These are phyloP conservation scores for Ophiocordyceps camponoti-floridani DNA, from an alignment of 2,329 filamentous ascomycete genomes.

Conservation along the genomic window DNA sequence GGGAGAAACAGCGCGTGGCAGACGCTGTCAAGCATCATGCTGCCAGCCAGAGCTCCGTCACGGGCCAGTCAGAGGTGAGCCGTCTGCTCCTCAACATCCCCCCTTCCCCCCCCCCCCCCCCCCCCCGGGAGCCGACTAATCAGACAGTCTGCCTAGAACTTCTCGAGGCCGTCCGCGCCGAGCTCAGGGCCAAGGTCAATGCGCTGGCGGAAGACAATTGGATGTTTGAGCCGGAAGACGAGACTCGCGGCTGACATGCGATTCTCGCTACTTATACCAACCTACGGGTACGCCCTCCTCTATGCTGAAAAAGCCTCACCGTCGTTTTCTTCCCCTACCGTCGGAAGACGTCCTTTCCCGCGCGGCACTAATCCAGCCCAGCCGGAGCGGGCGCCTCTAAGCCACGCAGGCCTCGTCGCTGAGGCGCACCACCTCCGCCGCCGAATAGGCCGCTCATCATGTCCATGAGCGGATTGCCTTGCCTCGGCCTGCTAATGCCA, in stretches of 20 bases:
- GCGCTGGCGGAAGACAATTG: conserved; percentile 69
- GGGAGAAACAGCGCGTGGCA: conserved; percentile 39
- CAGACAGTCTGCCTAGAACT: too few species aligned
- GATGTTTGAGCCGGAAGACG: conserved; percentile 68
- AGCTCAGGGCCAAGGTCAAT: conserved; percentile 53
- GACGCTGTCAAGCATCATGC: conserved; percentile 45
- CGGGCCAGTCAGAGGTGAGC: conserved; percentile 45
- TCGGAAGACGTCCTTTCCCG: too few species aligned
- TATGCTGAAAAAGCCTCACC: too few species aligned
- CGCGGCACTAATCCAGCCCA: conserved; percentile 41
- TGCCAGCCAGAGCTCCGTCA: conserved; percentile 31
- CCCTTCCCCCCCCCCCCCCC: too few species aligned
- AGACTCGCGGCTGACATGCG: conserved; percentile 16
- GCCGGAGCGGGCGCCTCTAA: conserved; percentile 35
- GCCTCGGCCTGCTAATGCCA: conserved; percentile 68
- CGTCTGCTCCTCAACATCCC: not conserved
- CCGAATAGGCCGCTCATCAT: conserved; percentile 97
- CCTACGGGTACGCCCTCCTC: too few species aligned
- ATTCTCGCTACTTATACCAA: not conserved
- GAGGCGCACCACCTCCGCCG: conserved; percentile 41
- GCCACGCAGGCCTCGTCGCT: conserved; percentile 24
- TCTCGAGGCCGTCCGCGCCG: conserved; percentile 49
- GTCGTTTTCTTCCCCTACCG: too few species aligned
- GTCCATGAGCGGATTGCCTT: conserved; percentile 85
- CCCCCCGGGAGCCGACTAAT: too few species aligned